Evolutionary conservation across 2,329 filamentous ascomycete genomes (phyloP).

Genomic region (Xylaria sp.): DNA sequence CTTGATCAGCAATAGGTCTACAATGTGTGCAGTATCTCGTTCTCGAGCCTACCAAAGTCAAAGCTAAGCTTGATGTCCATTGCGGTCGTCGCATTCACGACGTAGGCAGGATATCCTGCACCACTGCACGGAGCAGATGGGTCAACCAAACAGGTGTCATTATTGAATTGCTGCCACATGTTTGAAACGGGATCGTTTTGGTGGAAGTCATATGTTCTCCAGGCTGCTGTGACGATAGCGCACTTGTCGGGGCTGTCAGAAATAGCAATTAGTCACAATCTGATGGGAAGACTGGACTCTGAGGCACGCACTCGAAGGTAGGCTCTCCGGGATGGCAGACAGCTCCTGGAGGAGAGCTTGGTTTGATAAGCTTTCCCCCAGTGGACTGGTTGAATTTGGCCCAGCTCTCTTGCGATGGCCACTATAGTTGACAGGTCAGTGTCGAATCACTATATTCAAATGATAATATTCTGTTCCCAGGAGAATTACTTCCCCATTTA

Average conservation of each 20-base stretch:
- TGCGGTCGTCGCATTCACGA: constrained; percentile 53
- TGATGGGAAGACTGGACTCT: neutral
- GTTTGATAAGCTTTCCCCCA: constrained; percentile 55
- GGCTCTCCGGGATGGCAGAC: constrained; percentile 55
- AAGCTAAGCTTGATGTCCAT: constrained; percentile 52
- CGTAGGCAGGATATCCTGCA: constrained; percentile 54
- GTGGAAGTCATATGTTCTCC: constrained; percentile 53
- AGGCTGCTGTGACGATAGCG: constrained; percentile 44
- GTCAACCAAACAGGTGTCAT: constrained; percentile 62
- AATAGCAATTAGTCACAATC: neutral
- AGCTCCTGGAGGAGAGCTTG: constrained; percentile 55
- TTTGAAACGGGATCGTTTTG: constrained; percentile 52
- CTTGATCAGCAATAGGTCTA: neutral
- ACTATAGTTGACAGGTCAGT: constrained; percentile 44
- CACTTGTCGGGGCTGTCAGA: constrained; percentile 47
- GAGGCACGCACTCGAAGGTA: constrained; percentile 44
- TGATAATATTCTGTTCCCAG: neutral
- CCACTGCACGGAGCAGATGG: constrained; percentile 51
- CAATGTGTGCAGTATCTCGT: neutral
- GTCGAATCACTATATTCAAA: neutral
- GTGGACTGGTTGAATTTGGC: constrained; percentile 57
- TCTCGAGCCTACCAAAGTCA: constrained; percentile 54
- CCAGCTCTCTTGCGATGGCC: constrained; percentile 61
- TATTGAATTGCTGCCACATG: constrained; percentile 57
- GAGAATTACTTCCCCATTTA: neutral